Conservation (phyloP, 148 eudicot species). For the Camellia lanceoleosa region DNA sequence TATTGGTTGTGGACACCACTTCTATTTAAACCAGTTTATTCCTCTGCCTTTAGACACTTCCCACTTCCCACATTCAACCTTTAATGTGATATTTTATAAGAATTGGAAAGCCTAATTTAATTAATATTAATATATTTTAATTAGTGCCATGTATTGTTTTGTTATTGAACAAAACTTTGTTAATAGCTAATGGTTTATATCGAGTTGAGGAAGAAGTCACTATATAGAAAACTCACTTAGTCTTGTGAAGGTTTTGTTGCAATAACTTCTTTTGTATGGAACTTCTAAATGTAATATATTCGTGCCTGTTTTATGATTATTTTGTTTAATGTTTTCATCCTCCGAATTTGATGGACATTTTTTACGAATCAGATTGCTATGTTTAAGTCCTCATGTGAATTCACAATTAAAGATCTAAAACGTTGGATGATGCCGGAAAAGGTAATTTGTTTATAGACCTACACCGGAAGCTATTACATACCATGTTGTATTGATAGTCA, state of each 20-base stretch:
- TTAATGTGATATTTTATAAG: not conserved
- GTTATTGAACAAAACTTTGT: not conserved
- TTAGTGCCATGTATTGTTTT: not conserved
- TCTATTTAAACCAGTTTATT: not conserved
- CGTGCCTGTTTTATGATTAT: not conserved
- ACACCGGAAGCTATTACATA: not conserved
- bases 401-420: conserved; percentile 38
- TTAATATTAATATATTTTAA: not conserved
- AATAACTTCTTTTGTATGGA: not conserved
- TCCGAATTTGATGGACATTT: not conserved
- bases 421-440: conserved; percentile 56
- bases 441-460: conserved; percentile 21
- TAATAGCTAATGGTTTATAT: not conserved
- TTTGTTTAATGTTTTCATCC: not conserved
- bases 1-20: not conserved
- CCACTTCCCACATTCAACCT: not conserved
- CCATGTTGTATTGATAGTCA: not conserved
- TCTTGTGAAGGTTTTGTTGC: not conserved
- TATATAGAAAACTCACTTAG: not conserved
- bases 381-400: conserved; percentile 27
- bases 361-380: conserved; percentile 32
- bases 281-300: not conserved
- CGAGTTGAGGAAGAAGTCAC: not conserved
- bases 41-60: not conserved
- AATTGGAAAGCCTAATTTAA: not conserved